A percentile compares a stretch with the other conserved stretches of the same genome.
These are phyloP conservation scores for Acanthamoeba lenticulata DNA, from an alignment of 208 protist genomes.

Conservation along the genomic window DNA sequence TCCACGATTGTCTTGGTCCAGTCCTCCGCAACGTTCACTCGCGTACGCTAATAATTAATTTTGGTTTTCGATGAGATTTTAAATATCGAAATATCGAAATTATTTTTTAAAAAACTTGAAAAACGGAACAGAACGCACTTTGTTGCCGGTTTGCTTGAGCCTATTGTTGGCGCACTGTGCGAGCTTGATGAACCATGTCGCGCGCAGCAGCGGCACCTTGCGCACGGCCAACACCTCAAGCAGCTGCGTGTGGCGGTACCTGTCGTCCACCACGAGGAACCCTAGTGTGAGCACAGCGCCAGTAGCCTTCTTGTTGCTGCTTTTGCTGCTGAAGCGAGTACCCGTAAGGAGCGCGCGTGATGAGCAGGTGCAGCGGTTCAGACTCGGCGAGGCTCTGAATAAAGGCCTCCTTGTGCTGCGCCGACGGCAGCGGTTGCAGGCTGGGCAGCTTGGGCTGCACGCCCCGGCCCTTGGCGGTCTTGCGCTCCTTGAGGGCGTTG, in stretches of 20 bases:
- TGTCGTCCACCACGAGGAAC: not conserved
- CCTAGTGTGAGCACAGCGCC: not conserved
- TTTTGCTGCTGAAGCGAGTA: too few species aligned
- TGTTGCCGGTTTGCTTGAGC: not conserved
- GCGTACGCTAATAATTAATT: not conserved
- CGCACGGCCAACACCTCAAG: constrained; percentile 9
- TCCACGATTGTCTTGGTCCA: constrained; percentile 41
- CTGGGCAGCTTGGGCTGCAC: not conserved
- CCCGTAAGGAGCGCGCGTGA: not conserved
- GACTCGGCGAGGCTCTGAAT: constrained; percentile 17
- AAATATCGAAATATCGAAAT: too few species aligned
- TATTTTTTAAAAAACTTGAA: not conserved
- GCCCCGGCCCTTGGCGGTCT: not conserved
- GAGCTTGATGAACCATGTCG: constrained; percentile 52
- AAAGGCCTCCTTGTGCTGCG: not conserved
- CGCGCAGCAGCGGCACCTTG: constrained; percentile 16
- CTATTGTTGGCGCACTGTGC: not conserved
- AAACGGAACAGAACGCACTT: not conserved
- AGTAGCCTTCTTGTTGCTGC: too few species aligned
- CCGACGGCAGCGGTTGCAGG: not conserved
- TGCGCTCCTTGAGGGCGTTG: not conserved
- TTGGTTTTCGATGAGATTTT: too few species aligned
- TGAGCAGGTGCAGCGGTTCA: not conserved
- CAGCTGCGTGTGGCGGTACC: constrained; percentile 11
- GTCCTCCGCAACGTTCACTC: not conserved